These are phyloP conservation scores for Phyllosticta citrichinensis DNA, from an alignment of 2,329 filamentous ascomycete species.

Conservation along the genomic window DNA sequence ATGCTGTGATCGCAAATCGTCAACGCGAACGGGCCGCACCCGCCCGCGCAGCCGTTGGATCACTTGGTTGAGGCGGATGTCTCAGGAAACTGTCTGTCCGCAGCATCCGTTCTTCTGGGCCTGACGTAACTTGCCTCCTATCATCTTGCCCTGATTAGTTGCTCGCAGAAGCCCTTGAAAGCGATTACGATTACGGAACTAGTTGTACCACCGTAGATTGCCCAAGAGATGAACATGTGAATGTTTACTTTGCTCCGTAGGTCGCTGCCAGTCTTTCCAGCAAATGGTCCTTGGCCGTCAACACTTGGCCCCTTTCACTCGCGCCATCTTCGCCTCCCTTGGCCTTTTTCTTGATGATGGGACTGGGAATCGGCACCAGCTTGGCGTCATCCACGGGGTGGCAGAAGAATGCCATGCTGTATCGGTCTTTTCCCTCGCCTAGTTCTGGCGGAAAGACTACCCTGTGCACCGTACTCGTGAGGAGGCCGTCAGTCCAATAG, in stretches of 20 bases:
- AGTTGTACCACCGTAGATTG: background rate
- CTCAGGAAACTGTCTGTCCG: background rate
- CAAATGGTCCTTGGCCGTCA: constrained; percentile 52
- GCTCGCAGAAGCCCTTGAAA: too few relatives aligned
- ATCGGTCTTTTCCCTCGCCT: constrained; percentile 33
- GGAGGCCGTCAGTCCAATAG: constrained; percentile 83
- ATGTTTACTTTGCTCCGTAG: constrained; percentile 35
- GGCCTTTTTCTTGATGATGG: constrained; percentile 31
- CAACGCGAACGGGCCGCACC: background rate
- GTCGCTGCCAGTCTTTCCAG: constrained; percentile 47
- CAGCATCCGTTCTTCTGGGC: background rate
- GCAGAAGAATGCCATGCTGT: constrained; percentile 53
- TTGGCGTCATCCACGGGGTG: constrained; percentile 48
- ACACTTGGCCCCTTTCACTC: constrained; percentile 31
- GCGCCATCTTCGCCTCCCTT: constrained; percentile 21
- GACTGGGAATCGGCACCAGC: constrained; percentile 47
- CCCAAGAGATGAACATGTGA: background rate
- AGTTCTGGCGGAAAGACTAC: constrained; percentile 59
- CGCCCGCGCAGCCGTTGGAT: background rate
- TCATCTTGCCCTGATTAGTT: too few relatives aligned
- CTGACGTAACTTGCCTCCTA: background rate
- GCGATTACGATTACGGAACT: too few relatives aligned
- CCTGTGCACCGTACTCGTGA: constrained; percentile 80
- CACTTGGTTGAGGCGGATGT: background rate
- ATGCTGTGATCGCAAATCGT: background rate